Evolutionary conservation across 2,329 filamentous ascomycete species (phyloP).

Genomic region (Plenodomus biglobosus): DNA sequence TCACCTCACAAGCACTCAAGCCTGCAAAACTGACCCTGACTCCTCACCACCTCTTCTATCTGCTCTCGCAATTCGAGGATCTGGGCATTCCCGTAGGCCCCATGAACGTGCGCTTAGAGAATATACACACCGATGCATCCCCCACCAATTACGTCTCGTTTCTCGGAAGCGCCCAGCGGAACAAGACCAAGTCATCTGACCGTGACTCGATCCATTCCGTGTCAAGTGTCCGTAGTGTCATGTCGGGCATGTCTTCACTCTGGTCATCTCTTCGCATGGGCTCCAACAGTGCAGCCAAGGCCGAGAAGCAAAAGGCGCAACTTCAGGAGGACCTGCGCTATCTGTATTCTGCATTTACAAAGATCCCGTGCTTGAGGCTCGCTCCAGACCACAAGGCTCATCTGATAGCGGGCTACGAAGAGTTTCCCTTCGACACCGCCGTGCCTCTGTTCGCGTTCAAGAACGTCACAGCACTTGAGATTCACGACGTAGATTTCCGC

Average conservation of each 20-base stretch:
- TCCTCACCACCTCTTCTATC: constrained; percentile 94
- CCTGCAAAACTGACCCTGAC: constrained; percentile 90
- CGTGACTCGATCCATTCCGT: constrained; percentile 92
- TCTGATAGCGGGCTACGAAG: constrained; percentile 89
- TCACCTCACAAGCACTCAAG: constrained; percentile 82
- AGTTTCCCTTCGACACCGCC: constrained; percentile 96
- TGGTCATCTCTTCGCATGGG: constrained; percentile 89
- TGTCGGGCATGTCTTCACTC: constrained; percentile 92
- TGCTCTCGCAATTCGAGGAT: constrained; percentile 93
- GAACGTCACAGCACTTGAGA: constrained; percentile 89
- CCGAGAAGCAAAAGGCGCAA: constrained; percentile 82
- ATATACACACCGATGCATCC: constrained; percentile 82
- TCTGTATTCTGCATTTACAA: constrained; percentile 96
- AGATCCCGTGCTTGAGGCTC: constrained; percentile 87
- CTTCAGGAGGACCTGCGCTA: constrained; percentile 91
- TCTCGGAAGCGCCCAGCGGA: constrained; percentile 77
- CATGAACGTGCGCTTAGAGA: constrained; percentile 95
- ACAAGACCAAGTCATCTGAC: constrained; percentile 77
- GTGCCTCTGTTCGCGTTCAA: constrained; percentile 98
- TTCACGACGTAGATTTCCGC: constrained; percentile 92
- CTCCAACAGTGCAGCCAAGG: constrained; percentile 76
- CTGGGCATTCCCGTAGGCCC: constrained; percentile 86
- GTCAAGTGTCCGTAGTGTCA: constrained; percentile 93
- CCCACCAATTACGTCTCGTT: constrained; percentile 96
- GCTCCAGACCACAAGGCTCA: constrained; percentile 91